Evolutionary conservation across 192 early-diverging fungal genomes (phyloP), one percentile per base, ranked within the genome.

Genomic region (Gigaspora rosea): DNA sequence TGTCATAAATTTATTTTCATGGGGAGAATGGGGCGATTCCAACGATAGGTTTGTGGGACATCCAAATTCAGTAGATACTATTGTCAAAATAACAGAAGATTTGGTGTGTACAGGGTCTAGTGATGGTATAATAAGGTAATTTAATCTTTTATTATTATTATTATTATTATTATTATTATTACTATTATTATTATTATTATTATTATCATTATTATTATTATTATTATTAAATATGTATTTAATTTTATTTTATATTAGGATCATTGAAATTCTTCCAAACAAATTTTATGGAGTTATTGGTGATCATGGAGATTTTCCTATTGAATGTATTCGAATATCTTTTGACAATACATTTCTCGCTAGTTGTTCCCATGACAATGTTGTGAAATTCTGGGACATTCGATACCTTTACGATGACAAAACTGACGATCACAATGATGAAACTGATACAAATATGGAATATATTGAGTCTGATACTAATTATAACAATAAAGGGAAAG

Each of bases 11-110:
- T 86, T 99, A 46, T 99, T 95, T 80, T 88, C 90, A 2, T 98
- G 91, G 86, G 93, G 92, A 35, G 85, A 95, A 80, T 99, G 95
- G 92, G 94, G 92, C 20, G 97, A 99, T 76, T 90, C 92, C 69
- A 92, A 91, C 18, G 98, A 99, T 84, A 90, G 98, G 18, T 94
- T 98, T 78, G 86, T 94, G 11, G 98, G 98, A 58, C 98, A 99
- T 78, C 97, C 97, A 32, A 88, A 88, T 66, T 93, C 94, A 27
- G 94, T 99, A 51, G 94, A 96, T 76, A 83, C 95, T 0, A 89
- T 99, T 36, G 87, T 87, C 79, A 93, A 92, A 80, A 82, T 97
- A 59, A 91, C 91, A 36, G 96, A 98, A 62, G 87, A 92, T 73
- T 88, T 91, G 61, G 87, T 98, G 11, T 88, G 91, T 22, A 99